Evolutionary conservation across 805 yeast genomes (phyloP), one percentile per base, ranked within the genome.

Genomic region (Candida hungchunana): DNA sequence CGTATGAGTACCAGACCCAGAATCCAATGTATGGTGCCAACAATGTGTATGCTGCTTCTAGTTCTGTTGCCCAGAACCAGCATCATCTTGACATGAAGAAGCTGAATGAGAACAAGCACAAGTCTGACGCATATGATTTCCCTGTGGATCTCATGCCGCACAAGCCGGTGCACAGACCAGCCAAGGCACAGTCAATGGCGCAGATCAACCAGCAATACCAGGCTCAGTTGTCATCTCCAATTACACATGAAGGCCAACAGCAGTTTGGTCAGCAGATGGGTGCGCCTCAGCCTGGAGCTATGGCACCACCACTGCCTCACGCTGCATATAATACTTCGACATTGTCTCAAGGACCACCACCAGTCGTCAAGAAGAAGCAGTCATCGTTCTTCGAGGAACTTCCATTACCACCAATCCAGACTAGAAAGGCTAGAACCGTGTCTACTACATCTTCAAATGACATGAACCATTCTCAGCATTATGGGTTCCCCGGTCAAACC

Each of bases 121-220:
- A 76, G 53, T 72, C 79, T n/a, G 86, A 81, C 59, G 87, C 88
- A 0, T 82, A 80, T 48, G 93, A 82, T 51, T 80, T 82, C 50
- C 90, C 90, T 1, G 60, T 65, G 15, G 75, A 67, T 29, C 53
- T 82, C 29, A 59, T 80, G 10, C 60, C 69, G 2, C 64, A 62
- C 16, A 64, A 50, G 49, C 43, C 38, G 18, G 31, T 34, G 7
- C 46, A 33, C 14, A 43, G 31, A 25, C 46, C 48, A 22, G 38
- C 47, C 15, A 39, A 25, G 15, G 31, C 51, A 5, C 39, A 48
- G 14, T 47, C 59, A 7, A 43, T 44, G 8, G 20, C 45, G 13
- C 47, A 47, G 20, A 11, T 29, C 28, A 28, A 29, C 15, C 44
- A 36, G 21, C 39, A 41, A 26, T 32, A 20, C 15, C 32, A 43